Evolutionary conservation across 176 grass and related monocot species (phyloP).

Genomic region (Lolium perenne): DNA sequence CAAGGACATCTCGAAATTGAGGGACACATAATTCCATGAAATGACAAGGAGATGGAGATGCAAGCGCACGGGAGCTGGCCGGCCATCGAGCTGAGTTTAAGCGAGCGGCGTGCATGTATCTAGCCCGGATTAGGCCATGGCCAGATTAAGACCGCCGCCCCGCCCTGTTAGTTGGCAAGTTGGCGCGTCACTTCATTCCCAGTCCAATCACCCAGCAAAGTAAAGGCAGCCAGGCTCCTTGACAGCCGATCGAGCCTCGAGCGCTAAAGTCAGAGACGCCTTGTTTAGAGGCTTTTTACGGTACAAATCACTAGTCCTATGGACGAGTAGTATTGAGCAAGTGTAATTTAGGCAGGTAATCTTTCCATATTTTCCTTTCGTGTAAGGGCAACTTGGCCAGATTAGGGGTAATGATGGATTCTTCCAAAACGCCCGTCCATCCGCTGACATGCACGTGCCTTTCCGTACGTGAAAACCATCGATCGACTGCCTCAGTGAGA

Average conservation of each 20-base stretch:
- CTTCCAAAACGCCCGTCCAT: too few relatives aligned
- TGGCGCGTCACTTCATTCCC: slow-evolving; percentile 29
- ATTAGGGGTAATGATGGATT: too few relatives aligned
- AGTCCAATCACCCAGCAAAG: slow-evolving; percentile 24
- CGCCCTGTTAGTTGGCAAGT: not conserved
- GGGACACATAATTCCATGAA: slow-evolving; percentile 1
- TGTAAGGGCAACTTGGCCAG: too few relatives aligned
- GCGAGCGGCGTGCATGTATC: slow-evolving; percentile 11
- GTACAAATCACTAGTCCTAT: too few relatives aligned
- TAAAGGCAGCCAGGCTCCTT: slow-evolving; percentile 32
- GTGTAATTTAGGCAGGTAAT: too few relatives aligned
- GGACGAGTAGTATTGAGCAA: too few relatives aligned
- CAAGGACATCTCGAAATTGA: not conserved
- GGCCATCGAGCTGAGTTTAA: slow-evolving; percentile 23
- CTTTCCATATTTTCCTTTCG: too few relatives aligned
- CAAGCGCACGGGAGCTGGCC: slow-evolving; percentile 4
- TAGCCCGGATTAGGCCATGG: slow-evolving; percentile 45
- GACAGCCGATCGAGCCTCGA: slow-evolving; percentile 2
- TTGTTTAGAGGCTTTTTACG: not conserved
- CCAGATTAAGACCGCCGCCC: slow-evolving; percentile 47
- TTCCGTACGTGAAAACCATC: too few relatives aligned
- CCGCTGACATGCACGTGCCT: too few relatives aligned
- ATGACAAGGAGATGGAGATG: not conserved
- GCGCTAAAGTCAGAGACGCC: slow-evolving; percentile 53
- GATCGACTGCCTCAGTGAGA: too few relatives aligned